Evolutionary conservation across 306 rosid species (phyloP), one percentile per base, ranked within the genome.

Genomic region (Lablab purpureus): DNA sequence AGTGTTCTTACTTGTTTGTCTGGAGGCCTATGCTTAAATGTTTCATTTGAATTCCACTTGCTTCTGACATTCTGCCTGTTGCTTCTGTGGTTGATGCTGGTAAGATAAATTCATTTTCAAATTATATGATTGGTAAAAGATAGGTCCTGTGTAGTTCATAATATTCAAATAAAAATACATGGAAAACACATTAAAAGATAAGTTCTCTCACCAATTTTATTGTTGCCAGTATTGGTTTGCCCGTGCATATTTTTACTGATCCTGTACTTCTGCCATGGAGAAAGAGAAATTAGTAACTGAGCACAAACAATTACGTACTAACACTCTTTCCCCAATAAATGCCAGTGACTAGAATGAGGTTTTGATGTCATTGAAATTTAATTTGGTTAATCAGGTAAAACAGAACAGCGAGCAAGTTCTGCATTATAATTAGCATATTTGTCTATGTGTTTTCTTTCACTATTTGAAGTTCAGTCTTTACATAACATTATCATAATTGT

Each of bases 211-310:
- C 97, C 91, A 7, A 81, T 82, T 87, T 88, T 93, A 75, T 23
- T 82, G 72, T 70, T 56, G 71, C 84, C 81, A 78, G 79, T 70
- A 60, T 56, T 91, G 40, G 87, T 63, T 75, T 91, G 98, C 58
- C 95, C 96, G 41, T 87, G 90, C 80, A 87, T 79, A 79, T 80
- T 88, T 85, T 84, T 91, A 83, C 96, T 90, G 47, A 93, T 91
- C 85, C 98, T 93, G 77, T 91, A 93, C 81, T 93, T 93, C 97
- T 93, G 92, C 54, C 74, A 52, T 41, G 65, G 79, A 71, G 28
- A 81, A 52, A 36, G 58, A 21, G 23, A 52, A 76, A 54, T 52
- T 68, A 71, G 66, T 67, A 69, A 45, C 60, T 45, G 65, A 58
- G 8, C 14, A 55, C 12, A 63, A 15, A 66, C 6, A 5, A 22